phyloP scores from a whole-genome alignment of 1,284 basidiomycete species.

The Pseudozyma hubeiensis region DNA sequence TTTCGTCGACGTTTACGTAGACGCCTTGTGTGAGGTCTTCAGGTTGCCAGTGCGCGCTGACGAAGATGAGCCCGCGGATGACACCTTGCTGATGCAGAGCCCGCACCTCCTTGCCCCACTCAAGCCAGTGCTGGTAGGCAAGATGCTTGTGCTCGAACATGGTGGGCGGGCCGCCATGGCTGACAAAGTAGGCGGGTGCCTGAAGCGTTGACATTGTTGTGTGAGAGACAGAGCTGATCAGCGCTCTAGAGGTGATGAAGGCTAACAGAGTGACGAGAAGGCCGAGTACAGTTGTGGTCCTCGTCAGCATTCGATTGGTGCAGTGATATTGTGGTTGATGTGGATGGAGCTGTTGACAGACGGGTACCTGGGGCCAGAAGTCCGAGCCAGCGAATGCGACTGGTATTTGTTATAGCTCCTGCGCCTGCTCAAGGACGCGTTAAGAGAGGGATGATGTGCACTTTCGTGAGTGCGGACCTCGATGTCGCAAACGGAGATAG shows the following conservation, averaged over 20 bases:
- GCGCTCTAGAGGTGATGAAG: conserved; percentile 9
- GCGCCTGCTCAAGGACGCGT: too few relatives aligned
- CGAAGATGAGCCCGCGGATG: conserved; percentile 70
- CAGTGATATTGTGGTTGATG: background rate
- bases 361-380: background rate
- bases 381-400: too few relatives aligned
- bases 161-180: conserved; percentile 69
- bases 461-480: too few relatives aligned
- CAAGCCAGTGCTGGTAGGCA: conserved; percentile 70
- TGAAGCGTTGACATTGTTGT: conserved; percentile 18
- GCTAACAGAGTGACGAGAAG: conserved; percentile 15
- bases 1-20: conserved; percentile 66
- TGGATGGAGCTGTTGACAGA: background rate
- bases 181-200: conserved; percentile 54
- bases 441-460: too few relatives aligned
- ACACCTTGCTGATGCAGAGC: conserved; percentile 39
- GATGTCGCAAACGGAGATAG: too few relatives aligned
- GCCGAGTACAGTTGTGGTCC: conserved; percentile 5
- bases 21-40: conserved; percentile 64
- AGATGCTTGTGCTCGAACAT: conserved; percentile 68
- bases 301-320: conserved; percentile 14
- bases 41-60: conserved; percentile 71
- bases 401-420: too few relatives aligned
- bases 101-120: conserved; percentile 66
- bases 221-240: background rate